These are phyloP conservation scores for Pezizomycotina sp. DNA, from an alignment of 2,329 filamentous ascomycete genomes.

Conservation along the genomic window DNA sequence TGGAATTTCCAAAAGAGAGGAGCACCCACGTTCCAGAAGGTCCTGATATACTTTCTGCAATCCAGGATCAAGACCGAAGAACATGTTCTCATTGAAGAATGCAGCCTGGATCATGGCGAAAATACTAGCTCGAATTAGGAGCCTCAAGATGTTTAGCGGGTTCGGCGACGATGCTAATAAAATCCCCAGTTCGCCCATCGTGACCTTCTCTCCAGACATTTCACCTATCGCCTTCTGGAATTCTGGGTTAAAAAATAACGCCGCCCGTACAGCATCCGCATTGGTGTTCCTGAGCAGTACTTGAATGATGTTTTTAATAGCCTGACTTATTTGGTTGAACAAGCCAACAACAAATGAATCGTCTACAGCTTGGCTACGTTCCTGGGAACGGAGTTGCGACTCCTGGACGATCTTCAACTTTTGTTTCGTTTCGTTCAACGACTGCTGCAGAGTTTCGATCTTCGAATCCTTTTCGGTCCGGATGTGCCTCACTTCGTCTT, in stretches of 20 bases:
- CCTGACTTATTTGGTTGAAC: conserved; percentile 7
- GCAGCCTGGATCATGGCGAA: conserved; percentile 10
- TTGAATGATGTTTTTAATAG: conserved; percentile 10
- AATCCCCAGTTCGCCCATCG: conserved; percentile 7
- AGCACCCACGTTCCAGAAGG: conserved; percentile 13
- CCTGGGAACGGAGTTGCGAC: conserved; percentile 15
- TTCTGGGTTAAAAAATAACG: conserved; percentile 4
- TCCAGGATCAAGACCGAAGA: conserved; percentile 10
- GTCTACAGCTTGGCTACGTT: conserved; percentile 8
- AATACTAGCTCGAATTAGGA: conserved; percentile 11
- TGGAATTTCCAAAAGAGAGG: neutral
- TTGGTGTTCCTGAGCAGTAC: conserved; percentile 8
- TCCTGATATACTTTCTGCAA: conserved; percentile 11
- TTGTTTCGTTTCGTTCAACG: conserved; percentile 10
- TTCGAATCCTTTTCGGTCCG: conserved; percentile 5
- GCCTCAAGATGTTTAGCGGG: conserved; percentile 9
- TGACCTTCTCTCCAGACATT: conserved; percentile 8
- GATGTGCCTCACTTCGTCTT: conserved; percentile 6
- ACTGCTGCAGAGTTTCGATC: conserved; percentile 5
- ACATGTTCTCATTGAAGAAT: conserved; percentile 16
- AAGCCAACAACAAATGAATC: conserved; percentile 9
- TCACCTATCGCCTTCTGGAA: conserved; percentile 7
- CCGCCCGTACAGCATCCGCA: conserved; percentile 4
- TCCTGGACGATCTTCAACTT: conserved; percentile 10
- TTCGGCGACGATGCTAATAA: too few species aligned